Conservation (phyloP, 2,329 filamentous ascomycete genomes). For the Calonectria hawksworthii region DNA sequence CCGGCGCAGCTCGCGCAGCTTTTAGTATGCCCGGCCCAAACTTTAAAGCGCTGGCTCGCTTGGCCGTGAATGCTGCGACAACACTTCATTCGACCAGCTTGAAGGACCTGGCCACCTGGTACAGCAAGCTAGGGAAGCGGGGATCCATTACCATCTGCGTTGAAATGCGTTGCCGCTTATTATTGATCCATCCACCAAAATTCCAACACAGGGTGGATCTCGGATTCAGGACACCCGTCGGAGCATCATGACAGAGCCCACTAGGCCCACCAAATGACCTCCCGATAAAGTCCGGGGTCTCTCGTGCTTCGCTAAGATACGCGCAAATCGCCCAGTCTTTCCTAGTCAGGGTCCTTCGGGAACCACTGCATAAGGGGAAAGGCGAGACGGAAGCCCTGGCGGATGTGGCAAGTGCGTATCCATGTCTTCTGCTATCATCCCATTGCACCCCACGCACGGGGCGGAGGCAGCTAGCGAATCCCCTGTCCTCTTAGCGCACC, state of each 20-base stretch:
- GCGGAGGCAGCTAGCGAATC: neutral
- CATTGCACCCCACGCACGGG: neutral
- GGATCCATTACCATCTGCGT: neutral
- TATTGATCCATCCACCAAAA: neutral
- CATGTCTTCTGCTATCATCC: neutral
- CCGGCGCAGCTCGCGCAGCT: neutral
- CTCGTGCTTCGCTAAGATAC: slow-evolving; percentile 2
- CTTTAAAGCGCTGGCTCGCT: neutral
- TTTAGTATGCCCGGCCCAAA: neutral
- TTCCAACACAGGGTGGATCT: neutral
- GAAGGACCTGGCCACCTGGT: too few relatives aligned
- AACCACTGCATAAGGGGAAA: neutral
- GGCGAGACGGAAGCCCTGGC: neutral
- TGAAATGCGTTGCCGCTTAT: neutral
- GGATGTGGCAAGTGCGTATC: neutral
- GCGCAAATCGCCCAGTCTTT: neutral
- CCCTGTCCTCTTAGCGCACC: neutral
- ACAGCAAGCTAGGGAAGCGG: too few relatives aligned
- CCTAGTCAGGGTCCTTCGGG: neutral
- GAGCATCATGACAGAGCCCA: neutral
- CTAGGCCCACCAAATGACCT: neutral
- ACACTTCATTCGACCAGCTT: neutral
- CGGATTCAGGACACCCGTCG: neutral
- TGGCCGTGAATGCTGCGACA: neutral
- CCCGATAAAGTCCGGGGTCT: neutral